phyloP scores from a whole-genome alignment of 2,329 filamentous ascomycete genomes.

The Pestalotiopsis fici region DNA sequence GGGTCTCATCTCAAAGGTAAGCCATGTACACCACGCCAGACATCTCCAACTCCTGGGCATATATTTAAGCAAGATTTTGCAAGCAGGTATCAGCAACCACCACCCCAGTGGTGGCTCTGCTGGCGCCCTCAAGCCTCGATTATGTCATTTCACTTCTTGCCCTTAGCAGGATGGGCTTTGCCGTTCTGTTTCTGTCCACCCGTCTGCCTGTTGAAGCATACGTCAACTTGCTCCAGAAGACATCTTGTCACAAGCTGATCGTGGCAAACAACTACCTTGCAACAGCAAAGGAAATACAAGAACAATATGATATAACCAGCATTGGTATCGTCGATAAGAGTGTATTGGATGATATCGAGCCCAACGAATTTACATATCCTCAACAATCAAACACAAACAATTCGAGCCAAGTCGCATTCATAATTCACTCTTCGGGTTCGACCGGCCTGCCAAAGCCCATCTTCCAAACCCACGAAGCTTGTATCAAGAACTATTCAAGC shows the following conservation, averaged over 20 bases:
- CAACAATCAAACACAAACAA: slow-evolving; percentile 11
- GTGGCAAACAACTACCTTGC: slow-evolving; percentile 35
- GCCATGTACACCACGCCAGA: background rate
- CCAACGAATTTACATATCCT: background rate
- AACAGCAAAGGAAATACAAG: slow-evolving; percentile 27
- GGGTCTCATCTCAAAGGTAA: background rate
- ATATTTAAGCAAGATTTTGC: background rate
- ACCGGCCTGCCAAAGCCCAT: slow-evolving; percentile 48
- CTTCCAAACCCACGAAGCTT: background rate
- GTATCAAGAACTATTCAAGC: background rate
- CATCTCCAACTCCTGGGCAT: background rate
- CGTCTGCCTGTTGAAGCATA: slow-evolving; percentile 40
- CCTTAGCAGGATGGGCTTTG: slow-evolving; percentile 43
- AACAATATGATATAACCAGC: slow-evolving; percentile 20
- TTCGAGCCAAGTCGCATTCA: slow-evolving; percentile 33
- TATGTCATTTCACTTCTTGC: slow-evolving; percentile 45
- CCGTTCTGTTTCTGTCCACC: slow-evolving; percentile 42
- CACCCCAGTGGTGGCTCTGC: slow-evolving; percentile 34
- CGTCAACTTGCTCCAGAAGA: slow-evolving; percentile 36
- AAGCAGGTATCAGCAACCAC: background rate
- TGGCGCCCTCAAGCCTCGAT: slow-evolving; percentile 39
- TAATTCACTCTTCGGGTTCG: slow-evolving; percentile 49
- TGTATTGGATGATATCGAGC: slow-evolving; percentile 14
- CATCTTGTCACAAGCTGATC: slow-evolving; percentile 35
- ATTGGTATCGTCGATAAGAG: slow-evolving; percentile 19